Conservation (phyloP, 306 rosid species). For the Inga laurina region DNA sequence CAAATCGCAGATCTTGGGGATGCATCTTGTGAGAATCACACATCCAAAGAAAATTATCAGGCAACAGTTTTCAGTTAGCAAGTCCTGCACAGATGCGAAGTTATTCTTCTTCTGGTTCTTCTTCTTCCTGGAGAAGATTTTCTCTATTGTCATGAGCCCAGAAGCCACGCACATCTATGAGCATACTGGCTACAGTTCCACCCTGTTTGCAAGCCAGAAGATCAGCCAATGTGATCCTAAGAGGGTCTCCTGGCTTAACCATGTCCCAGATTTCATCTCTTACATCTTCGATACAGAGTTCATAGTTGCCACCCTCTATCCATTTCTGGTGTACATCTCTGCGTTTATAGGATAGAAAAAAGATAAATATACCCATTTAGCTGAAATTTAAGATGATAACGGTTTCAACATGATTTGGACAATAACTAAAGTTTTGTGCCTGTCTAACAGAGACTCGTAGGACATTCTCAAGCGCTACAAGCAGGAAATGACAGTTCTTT, state of each 20-base stretch:
- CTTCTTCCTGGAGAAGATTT: conserved; percentile 98
- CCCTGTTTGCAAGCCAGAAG: conserved; percentile 93
- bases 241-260: conserved; percentile 91
- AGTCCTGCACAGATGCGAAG: neutral
- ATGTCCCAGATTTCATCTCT: conserved; percentile 98
- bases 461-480: conserved; percentile 62
- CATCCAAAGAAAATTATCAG: conserved; percentile 19
- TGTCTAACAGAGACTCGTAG: conserved; percentile 71
- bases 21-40: conserved; percentile 35
- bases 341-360: conserved; percentile 32
- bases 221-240: conserved; percentile 75
- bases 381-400: conserved; percentile 1
- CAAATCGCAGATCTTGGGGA: conserved; percentile 39
- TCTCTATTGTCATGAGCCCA: conserved; percentile 99
- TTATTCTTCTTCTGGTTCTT: conserved; percentile 95
- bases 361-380: neutral
- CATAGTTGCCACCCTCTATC: conserved; percentile 99
- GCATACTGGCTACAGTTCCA: conserved; percentile 99
- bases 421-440: conserved; percentile 45
- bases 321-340: conserved; percentile 98
- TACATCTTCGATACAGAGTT: conserved; percentile 94
- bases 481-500: conserved; percentile 76
- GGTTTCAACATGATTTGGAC: neutral
- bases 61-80: conserved; percentile 42
- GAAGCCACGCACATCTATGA: conserved; percentile 96